Evolutionary conservation across 2,329 filamentous ascomycete species (phyloP).

Genomic region (Fusarium sp.): DNA sequence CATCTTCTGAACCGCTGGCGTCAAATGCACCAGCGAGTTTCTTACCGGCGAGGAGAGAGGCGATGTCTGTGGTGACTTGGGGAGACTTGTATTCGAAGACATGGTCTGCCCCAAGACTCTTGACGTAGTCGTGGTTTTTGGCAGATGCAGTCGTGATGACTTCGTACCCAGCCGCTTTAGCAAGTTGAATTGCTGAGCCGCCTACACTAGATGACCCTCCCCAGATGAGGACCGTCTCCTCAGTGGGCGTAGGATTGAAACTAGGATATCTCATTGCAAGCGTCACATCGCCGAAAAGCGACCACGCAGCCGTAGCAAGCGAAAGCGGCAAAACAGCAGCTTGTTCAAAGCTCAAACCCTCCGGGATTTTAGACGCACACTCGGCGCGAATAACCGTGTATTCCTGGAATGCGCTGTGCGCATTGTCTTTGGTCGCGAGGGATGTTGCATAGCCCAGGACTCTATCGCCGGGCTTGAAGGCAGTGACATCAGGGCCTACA

Average conservation of each 20-base stretch:
- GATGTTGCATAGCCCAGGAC: slow-evolving; percentile 43
- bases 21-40: slow-evolving; percentile 14
- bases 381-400: slow-evolving; percentile 25
- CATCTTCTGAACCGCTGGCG: slow-evolving; percentile 13
- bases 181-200: slow-evolving; percentile 57
- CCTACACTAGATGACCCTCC: slow-evolving; percentile 61
- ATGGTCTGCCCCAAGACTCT: slow-evolving; percentile 53
- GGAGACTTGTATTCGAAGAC: slow-evolving; percentile 56
- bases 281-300: slow-evolving; percentile 31
- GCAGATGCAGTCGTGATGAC: slow-evolving; percentile 55
- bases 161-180: slow-evolving; percentile 53
- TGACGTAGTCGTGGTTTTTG: slow-evolving; percentile 55
- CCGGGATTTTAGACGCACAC: slow-evolving; percentile 30
- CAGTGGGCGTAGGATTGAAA: not conserved
- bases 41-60: slow-evolving; percentile 1
- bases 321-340: slow-evolving; percentile 36
- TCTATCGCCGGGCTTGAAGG: slow-evolving; percentile 36
- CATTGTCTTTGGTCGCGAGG: slow-evolving; percentile 43
- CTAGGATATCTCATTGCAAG: slow-evolving; percentile 15
- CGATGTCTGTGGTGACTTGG: slow-evolving; percentile 27
- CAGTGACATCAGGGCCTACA: slow-evolving; percentile 39
- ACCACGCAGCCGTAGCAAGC: slow-evolving; percentile 32
- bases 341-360: slow-evolving; percentile 25
- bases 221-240: slow-evolving; percentile 47
- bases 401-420: slow-evolving; percentile 27